These are phyloP conservation scores for Leccinum aurantiacum DNA, from an alignment of 768 basidiomycete genomes.

Conservation along the genomic window DNA sequence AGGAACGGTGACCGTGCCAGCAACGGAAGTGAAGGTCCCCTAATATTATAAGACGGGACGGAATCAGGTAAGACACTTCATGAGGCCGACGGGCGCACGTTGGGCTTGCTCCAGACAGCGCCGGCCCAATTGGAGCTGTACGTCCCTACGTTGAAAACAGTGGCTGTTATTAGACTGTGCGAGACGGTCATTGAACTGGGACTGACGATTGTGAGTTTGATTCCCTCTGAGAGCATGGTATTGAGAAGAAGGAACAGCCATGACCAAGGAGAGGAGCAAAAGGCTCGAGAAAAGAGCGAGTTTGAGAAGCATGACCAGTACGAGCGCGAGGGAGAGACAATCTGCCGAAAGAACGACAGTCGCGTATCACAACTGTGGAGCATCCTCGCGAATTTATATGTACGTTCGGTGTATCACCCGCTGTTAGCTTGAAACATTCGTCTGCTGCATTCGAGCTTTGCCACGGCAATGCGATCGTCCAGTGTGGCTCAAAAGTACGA, in stretches of 20 bases:
- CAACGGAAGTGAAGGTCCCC: constrained; percentile 6
- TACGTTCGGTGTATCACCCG: background rate
- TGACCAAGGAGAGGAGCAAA: background rate
- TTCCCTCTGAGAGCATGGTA: background rate
- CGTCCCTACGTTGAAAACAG: background rate
- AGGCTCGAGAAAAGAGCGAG: background rate
- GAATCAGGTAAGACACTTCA: background rate
- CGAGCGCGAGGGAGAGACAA: background rate
- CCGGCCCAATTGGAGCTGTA: constrained; percentile 1
- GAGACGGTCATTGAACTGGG: background rate
- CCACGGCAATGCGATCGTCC: background rate
- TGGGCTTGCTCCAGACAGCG: background rate
- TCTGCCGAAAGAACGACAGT: background rate
- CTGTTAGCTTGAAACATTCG: background rate
- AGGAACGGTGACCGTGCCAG: constrained; percentile 4
- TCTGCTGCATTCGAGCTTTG: background rate
- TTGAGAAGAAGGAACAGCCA: background rate
- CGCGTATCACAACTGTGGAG: background rate
- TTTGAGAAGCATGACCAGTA: background rate
- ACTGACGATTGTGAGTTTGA: background rate
- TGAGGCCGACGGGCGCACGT: background rate
- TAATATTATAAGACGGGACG: background rate
- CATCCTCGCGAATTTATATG: background rate
- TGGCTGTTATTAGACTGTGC: background rate
- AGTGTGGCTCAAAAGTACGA: no score